Base-by-base conservation (phyloP, 768 basidiomycete species). In the Podaxis sp. region DNA sequence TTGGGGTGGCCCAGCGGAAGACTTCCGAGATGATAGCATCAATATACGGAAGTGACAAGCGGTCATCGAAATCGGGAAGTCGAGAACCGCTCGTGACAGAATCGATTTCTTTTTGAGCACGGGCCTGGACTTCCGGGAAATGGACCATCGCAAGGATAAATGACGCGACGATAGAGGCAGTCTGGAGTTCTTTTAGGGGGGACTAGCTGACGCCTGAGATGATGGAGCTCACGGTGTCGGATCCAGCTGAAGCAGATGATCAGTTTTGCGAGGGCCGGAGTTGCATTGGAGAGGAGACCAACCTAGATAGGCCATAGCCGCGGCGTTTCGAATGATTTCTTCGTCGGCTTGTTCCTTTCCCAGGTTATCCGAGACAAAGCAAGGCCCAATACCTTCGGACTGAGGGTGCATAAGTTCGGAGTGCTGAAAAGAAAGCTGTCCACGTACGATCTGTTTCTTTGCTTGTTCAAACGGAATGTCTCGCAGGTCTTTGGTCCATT, bases 81-180 rank as follows among this genome's bases (percentile, higher is more conserved):
- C 69, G 65, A 56, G 74, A 69, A 33, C 66, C 61, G 44, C 79
- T 78, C 46, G 80, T 30, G 11, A 78, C 71, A 19, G 71, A 66
- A 63, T 82, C 80, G 33, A 84, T 68, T 71, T 83, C 82, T 54
- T 70, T 73, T 49, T 79, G 79, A 7, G 79, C 82, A 61, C 69
- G 75, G 51, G 71, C 73, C 67, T 77, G 80, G n/a, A 66, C 73
- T 1, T 77, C 76, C 0, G 82, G 83, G 65, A 77, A 72, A 17
- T 74, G 70, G 2, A 73, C 72, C 77, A 82, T 73, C 19, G 53
- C 52, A 26, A 67, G 51, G 19, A 67, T 26, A 39, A 71, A 57
- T 24, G 57, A 63, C 56, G 56, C 63, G 49, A 59, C 52, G 33
- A n/a, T 63, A 39, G 59, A 64, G 15, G 22, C 59, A 28, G 59